Conservation (phyloP, 2,329 filamentous ascomycete species). For the Aaosphaeria arxii region DNA sequence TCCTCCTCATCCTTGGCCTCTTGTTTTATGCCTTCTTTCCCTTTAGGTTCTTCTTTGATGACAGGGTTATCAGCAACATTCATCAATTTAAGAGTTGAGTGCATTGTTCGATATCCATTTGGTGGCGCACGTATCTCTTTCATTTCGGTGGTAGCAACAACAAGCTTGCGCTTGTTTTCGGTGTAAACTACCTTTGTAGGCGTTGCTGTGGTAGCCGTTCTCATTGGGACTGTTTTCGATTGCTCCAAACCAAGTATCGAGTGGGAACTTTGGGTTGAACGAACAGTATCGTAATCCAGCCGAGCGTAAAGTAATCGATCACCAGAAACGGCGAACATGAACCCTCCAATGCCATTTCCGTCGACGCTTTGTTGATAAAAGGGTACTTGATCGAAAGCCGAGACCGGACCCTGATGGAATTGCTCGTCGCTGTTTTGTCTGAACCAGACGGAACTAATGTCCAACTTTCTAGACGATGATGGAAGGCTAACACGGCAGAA, state of each 20-base stretch:
- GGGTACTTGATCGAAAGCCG: conserved; percentile 30
- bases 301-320: conserved; percentile 48
- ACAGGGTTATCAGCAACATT: conserved; percentile 10
- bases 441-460: conserved; percentile 39
- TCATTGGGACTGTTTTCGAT: conserved; percentile 23
- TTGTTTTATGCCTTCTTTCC: conserved; percentile 18
- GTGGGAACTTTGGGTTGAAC: background rate
- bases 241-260: conserved; percentile 1
- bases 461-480: conserved; percentile 5
- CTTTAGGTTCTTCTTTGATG: background rate
- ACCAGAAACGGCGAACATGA: conserved; percentile 48
- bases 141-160: conserved; percentile 45
- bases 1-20: conserved; percentile 8
- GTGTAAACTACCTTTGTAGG: conserved; percentile 44
- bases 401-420: conserved; percentile 28
- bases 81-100: conserved; percentile 32
- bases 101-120: conserved; percentile 33
- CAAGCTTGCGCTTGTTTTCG: conserved; percentile 43
- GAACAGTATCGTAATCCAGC: conserved; percentile 38
- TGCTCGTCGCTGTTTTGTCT: conserved; percentile 22
- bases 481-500: conserved; percentile 31
- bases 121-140: conserved; percentile 29
- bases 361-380: conserved; percentile 23
- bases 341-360: conserved; percentile 39
- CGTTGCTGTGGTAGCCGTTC: conserved; percentile 19